A percentile compares a stretch with the other conserved stretches of the same genome.
These are phyloP conservation scores for Penicillium longicatenatum DNA, from an alignment of 495 filamentous ascomycete genomes.

Conservation along the genomic window DNA sequence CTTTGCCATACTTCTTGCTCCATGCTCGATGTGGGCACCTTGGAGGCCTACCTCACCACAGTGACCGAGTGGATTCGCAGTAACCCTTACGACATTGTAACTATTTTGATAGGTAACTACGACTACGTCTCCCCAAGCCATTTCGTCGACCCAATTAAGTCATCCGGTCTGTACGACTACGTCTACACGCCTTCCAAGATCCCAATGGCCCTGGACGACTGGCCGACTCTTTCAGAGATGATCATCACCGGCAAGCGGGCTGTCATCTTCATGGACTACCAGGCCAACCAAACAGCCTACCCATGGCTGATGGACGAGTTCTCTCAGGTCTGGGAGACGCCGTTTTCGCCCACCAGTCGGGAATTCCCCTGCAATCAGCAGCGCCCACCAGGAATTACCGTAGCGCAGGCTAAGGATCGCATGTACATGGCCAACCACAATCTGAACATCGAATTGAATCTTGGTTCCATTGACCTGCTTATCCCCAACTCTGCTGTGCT, in stretches of 20 bases:
- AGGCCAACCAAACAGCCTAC: slow-evolving; percentile 73
- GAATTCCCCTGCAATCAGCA: slow-evolving; percentile 61
- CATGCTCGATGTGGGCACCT: slow-evolving; percentile 74
- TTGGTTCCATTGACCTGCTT: slow-evolving; percentile 62
- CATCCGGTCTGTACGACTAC: slow-evolving; percentile 66
- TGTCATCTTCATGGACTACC: slow-evolving; percentile 77
- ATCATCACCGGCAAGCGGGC: slow-evolving; percentile 67
- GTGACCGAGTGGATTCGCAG: slow-evolving; percentile 72
- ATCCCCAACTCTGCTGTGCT: slow-evolving; percentile 72
- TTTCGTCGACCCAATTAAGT: slow-evolving; percentile 62
- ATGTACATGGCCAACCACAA: slow-evolving; percentile 96
- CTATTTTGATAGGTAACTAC: slow-evolving; percentile 82
- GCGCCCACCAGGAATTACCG: slow-evolving; percentile 59
- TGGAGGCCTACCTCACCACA: slow-evolving; percentile 68
- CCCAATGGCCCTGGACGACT: slow-evolving; percentile 71
- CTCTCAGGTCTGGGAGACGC: slow-evolving; percentile 67
- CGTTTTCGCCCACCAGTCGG: slow-evolving; percentile 61
- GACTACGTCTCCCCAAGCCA: slow-evolving; percentile 64
- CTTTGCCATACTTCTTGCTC: slow-evolving; percentile 80
- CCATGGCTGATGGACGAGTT: slow-evolving; percentile 71
- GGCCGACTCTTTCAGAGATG: slow-evolving; percentile 82
- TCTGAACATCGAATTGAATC: slow-evolving; percentile 69
- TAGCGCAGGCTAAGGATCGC: slow-evolving; percentile 53
- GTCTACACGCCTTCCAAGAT: slow-evolving; percentile 70
- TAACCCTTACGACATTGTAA: slow-evolving; percentile 91